Conservation (phyloP, 805 yeast species). For the Lachancea kluyveri region DNA sequence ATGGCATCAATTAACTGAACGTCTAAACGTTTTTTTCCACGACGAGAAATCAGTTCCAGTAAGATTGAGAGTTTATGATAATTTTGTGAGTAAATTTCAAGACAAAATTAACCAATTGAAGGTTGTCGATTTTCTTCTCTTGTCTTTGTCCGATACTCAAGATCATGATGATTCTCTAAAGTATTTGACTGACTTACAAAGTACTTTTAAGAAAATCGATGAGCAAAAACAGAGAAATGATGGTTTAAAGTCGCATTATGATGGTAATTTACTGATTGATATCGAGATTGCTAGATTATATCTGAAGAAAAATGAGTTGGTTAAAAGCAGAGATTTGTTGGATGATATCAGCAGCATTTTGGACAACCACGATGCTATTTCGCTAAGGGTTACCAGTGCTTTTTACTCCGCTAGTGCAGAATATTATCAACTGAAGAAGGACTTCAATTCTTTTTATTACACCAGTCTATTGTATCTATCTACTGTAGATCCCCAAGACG, state of each 20-base stretch:
- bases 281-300: conserved; percentile 72
- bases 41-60: conserved; percentile 46
- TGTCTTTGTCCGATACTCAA: conserved; percentile 40
- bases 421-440: conserved; percentile 64
- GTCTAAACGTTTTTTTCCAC: conserved; percentile 55
- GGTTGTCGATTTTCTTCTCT: conserved; percentile 66
- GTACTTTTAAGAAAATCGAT: conserved; percentile 39
- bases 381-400: conserved; percentile 68
- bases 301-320: conserved; percentile 47
- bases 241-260: conserved; percentile 36
- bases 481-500: conserved; percentile 45
- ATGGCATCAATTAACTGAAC: conserved; percentile 88
- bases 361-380: conserved; percentile 50
- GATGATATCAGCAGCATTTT: conserved; percentile 54
- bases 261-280: conserved; percentile 54
- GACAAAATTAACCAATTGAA: conserved; percentile 73
- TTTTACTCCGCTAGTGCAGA: conserved; percentile 77
- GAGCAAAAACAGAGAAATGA: conserved; percentile 29
- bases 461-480: conserved; percentile 79
- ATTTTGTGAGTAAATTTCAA: conserved; percentile 61
- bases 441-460: conserved; percentile 75
- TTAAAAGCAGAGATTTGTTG: conserved; percentile 60
- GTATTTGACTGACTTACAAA: conserved; percentile 39
- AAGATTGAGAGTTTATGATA: conserved; percentile 61
- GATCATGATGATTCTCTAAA: conserved; percentile 44